Evolutionary conservation across 225 moss, liverwort and hornwort genomes (phyloP), one percentile per base, ranked within the genome.

Genomic region (Anthoceros angustus): DNA sequence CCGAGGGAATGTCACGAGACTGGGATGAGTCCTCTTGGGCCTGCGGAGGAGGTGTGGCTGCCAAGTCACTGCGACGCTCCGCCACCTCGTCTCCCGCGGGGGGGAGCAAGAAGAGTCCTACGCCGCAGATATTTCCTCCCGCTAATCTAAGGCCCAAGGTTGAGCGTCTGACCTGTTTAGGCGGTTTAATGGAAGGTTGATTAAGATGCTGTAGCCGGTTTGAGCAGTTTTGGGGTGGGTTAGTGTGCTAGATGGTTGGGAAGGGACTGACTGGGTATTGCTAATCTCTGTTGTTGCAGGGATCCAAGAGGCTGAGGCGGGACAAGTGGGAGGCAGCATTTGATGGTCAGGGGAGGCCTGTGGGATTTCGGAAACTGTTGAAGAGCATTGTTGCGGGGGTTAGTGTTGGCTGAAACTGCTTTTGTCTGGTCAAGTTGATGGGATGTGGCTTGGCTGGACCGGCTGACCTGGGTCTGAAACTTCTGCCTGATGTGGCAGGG

Each of bases 321-420:
- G 84, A 86, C 66, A 88, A 88, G 73, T 92, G 92, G 92, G 76
- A 70, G 72, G 81, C 86, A 10, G 86, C 84, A 43, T 92, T 92
- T 71, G 92, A 92, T 74, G 61, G 71, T 63, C 88, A 92, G 70
- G 92, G 92, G 61, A 84, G 81, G 73, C 88, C 80, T 42, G 81
- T 82, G 71, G 88, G 88, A 43, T 88, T 92, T 73, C 86, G 85
- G n/a, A 88, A 86, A 68, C 86, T 92, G 62, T 80, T 92, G 11
- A 79, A 78, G 73, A 68, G 74, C 49, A 92, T 92, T 65, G 78
- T 80, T 18, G 79, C 80, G 49, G 92, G 88, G 76, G 87, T 87
- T 67, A 81, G 69, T 12, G 8, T 4, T 10, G 63, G 12, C 38
- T 2, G 38, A 15, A 10, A 5, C 63, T 24, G 63, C 4, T 25